These are phyloP conservation scores for Megacollybia marginata DNA, from an alignment of 768 basidiomycete genomes.

Conservation along the genomic window DNA sequence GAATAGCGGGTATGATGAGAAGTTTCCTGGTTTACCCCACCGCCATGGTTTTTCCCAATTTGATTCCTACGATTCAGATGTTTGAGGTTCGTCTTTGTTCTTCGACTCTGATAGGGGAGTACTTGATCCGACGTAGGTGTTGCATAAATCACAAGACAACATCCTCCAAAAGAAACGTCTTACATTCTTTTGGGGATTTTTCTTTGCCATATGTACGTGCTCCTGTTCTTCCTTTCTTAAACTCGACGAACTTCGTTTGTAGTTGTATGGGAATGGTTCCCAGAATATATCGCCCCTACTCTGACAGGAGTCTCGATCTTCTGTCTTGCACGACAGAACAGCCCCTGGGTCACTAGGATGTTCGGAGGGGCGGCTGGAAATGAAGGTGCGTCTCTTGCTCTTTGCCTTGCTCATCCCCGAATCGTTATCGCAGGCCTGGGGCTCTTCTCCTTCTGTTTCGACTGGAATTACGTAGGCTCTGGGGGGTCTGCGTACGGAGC, in stretches of 20 bases:
- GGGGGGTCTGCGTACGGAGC: slow-evolving; percentile 14
- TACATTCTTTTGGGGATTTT: slow-evolving; percentile 45
- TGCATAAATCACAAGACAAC: slow-evolving; percentile 35
- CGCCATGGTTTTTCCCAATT: slow-evolving; percentile 31
- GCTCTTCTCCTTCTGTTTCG: slow-evolving; percentile 35
- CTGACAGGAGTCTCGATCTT: slow-evolving; percentile 41
- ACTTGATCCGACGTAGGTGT: too few relatives aligned
- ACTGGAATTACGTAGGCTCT: slow-evolving; percentile 42
- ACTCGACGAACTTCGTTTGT: slow-evolving; percentile 6
- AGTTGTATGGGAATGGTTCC: slow-evolving; percentile 35
- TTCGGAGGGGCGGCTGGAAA: slow-evolving; percentile 48
- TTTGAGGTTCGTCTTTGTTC: too few relatives aligned
- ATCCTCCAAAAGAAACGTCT: slow-evolving; percentile 27
- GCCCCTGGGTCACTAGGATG: slow-evolving; percentile 31
- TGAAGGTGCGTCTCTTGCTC: slow-evolving; percentile 27
- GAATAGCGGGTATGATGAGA: slow-evolving; percentile 20
- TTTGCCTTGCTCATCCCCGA: slow-evolving; percentile 32
- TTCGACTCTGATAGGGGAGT: slow-evolving; percentile 20
- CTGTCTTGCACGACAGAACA: slow-evolving; percentile 33
- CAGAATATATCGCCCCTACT: slow-evolving; percentile 12
- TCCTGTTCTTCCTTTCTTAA: not conserved
- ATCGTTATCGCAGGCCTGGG: slow-evolving; percentile 37
- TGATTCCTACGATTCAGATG: slow-evolving; percentile 29
- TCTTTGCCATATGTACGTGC: slow-evolving; percentile 23
- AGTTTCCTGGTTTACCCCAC: slow-evolving; percentile 45